Evolutionary conservation across 2,329 filamentous ascomycete species (phyloP), one percentile per base, ranked within the genome.

Genomic region (Penicillium sp.): DNA sequence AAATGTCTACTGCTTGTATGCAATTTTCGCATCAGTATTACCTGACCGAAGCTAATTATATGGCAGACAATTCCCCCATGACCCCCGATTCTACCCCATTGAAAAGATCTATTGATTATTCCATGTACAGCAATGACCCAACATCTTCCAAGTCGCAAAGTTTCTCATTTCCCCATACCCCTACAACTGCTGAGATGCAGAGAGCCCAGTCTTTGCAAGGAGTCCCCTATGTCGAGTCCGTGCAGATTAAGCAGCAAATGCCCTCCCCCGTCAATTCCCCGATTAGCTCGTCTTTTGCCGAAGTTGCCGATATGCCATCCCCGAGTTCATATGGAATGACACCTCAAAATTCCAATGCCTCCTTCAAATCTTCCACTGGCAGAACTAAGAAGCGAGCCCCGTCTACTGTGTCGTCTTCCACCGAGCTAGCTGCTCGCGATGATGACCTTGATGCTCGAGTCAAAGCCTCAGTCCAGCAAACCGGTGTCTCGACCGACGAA

Each of bases 401-500:
- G 4, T 60, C 65, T 16, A 60, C 61, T 30, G 52, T 62, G 6
- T 64, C 70, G 1, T 71, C 59, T 25, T 28, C 70, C 17, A 60
- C 58, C n/a, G 72, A 75, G 47, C 61, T 73, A 46, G 75, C 76
- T 5, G 75, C 79, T 35, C 73, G 77, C 38, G 81, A 80, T 42
- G 71, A 76, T 35, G 78, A 82, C 44, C 75, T 83, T 22, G 79
- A 81, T 58, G 70, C 82, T 33, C 80, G 83, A 57, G 76, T 85
- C 26, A 82, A 85, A 56, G 83, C 84, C n/a, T 84, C 80, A 35
- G 82, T 85, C 53, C 82, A 84, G 53, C 87, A 91, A 61, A 97
- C 93, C 0, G 93, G 93, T 26, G 88, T 97, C 54, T 92, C 89
- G 0, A 78, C 88, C 41, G 92, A 97, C 64, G 91, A 97, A 63